Evolutionary conservation across 179 eudicot genomes (phyloP), one percentile per base, ranked within the genome.

Genomic region (Sideroxylon spinosum): DNA sequence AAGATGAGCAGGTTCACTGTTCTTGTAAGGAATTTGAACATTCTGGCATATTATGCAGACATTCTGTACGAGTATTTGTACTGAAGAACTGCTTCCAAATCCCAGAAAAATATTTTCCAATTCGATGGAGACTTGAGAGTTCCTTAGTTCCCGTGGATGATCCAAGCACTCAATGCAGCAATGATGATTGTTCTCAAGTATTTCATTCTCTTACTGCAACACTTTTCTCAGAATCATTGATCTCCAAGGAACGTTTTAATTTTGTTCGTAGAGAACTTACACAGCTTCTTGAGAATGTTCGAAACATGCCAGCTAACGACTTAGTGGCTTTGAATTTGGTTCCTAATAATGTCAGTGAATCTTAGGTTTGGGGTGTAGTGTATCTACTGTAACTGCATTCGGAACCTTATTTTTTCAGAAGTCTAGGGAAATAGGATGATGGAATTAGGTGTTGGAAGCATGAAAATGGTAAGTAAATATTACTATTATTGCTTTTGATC

Each of bases 11-110:
- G 73, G 73, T 90, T 79, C 89, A 86, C 70, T 90, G 91, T 80
- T 90, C 88, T 55, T 90, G 89, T 77, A 90, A 88, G 75, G 89
- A 86, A 79, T 88, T 86, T 81, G 91, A 88, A 80, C 86, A 86
- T 69, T 88, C 93, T 25, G 89, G 89, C 53, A 79, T 82, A 52
- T 74, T 88, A 69, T 90, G 93, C 85, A 82, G 89, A 63, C 93
- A 89, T 75, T 83, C 91, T 59, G 76, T 90, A 61, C 88, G 88
- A 64, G 83, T 90, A 48, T 83, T 90, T 64, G 76, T 86, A 67
- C n/a, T 79, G 23, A 90, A 90, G 79, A 86, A 90, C 79, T 88
- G 84, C 80, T 90, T 86, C 78, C 86, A 86, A 80, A 75, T 86
- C 53, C 89, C 87, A 14, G 91, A 83, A 75, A 84, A 84, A 62